A percentile compares a stretch with the other conserved stretches of the same genome.
phyloP scores from a whole-genome alignment of 2,329 filamentous ascomycete genomes.

The Colletotrichum godetiae region DNA sequence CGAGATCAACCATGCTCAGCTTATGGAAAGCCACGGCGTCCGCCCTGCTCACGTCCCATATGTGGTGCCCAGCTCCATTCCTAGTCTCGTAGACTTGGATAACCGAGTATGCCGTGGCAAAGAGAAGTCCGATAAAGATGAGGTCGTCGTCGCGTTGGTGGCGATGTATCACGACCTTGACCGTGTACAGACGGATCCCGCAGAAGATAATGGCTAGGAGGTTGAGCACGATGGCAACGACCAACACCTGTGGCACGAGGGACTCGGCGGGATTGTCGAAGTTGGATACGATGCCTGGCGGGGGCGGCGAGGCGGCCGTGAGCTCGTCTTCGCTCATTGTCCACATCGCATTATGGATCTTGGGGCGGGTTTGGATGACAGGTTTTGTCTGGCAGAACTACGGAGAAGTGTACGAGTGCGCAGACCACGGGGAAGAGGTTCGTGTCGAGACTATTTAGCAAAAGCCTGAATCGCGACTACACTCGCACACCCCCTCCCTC shows the following conservation, averaged over 20 bases:
- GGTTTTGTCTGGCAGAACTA: neutral
- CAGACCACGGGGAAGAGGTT: neutral
- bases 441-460: neutral
- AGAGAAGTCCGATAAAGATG: constrained; percentile 26
- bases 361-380: neutral
- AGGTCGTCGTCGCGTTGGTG: constrained; percentile 30
- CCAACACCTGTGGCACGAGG: constrained; percentile 31
- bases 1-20: constrained; percentile 30
- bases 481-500: neutral
- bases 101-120: constrained; percentile 23
- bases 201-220: constrained; percentile 30
- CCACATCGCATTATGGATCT: constrained; percentile 19
- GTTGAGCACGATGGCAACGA: constrained; percentile 26
- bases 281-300: constrained; percentile 22
- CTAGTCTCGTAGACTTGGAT: constrained; percentile 30
- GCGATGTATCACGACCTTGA: constrained; percentile 22
- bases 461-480: neutral
- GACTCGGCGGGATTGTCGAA: constrained; percentile 25
- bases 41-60: constrained; percentile 21
- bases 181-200: constrained; percentile 28
- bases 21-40: constrained; percentile 25
- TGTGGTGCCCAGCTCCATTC: constrained; percentile 26
- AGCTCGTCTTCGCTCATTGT: constrained; percentile 14
- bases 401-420: rapidly evolving
- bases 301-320: constrained; percentile 9